Evolutionary conservation across 208 protist species (phyloP), one percentile per base, ranked within the genome.

Genomic region (Crithidia bombi): DNA sequence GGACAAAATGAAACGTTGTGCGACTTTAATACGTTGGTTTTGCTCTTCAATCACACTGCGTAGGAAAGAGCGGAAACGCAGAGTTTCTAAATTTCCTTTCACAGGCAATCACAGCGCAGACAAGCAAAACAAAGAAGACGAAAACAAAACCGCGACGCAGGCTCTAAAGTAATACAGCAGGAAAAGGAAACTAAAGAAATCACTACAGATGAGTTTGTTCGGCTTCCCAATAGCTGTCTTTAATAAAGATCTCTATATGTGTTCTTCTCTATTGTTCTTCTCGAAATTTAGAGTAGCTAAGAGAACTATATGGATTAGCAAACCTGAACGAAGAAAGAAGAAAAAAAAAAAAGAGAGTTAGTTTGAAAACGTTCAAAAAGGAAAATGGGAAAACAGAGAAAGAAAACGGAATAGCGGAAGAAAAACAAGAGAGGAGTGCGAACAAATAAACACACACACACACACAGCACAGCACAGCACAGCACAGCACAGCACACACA

Each of bases 31-130:
- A 3, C 28, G 28, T 19, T 38, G 30, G 5, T 33, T 50, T 50
- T 32, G 4, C 21, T 25, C 7, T 28, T 62, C 5, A 50, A 28
- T 12, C 23, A 14, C 11, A 14, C 43, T 50, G 25, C 23, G 23
- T 38, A 25, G 57, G 50, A 64, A 50, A 50, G 30, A 50, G 57
- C 57, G 43, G 43, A 50, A 50, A 50, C 57, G 25, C 15, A 28
- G n/a, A 10, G 52, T 43, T 23, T 55, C 50, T 55, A 55, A 7
- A 23, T 55, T 55, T 55, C 50, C 50, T 55, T 55, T 15, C 5
- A 15, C 52, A 43, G 33, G 43, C 19, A 43, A 26, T 28, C 33
- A 38, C 52, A n/a, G 21, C 5, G 10, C 23, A 28, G 5, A 26
- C 12, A 46, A 64, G 10, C 33, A 7, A 9, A 14, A 50, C 21